phyloP scores from a whole-genome alignment of 2,329 filamentous ascomycete species.

The Cladosporium cucumerinum region DNA sequence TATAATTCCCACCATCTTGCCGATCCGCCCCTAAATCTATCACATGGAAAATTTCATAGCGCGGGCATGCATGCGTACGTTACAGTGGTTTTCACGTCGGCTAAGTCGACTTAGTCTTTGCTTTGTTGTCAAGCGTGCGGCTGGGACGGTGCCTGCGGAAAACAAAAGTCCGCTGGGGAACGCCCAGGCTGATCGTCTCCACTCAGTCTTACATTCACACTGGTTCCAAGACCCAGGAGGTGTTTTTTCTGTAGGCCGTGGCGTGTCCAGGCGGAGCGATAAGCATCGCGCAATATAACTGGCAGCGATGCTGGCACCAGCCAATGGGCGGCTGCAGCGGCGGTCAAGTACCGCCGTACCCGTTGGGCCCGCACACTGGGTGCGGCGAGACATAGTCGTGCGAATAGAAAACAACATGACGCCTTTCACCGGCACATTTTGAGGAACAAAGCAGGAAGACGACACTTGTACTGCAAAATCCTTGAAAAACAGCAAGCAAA shows the following conservation, averaged over 20 bases:
- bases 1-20: background rate
- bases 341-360: conserved; percentile 3
- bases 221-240: background rate
- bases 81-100: background rate
- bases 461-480: background rate
- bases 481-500: background rate
- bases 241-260: background rate
- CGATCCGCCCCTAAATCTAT: background rate
- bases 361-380: background rate
- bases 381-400: background rate
- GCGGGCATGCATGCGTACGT: background rate
- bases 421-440: background rate
- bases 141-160: conserved; percentile 2
- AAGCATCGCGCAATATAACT: conserved; percentile 1
- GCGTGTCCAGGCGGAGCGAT: background rate
- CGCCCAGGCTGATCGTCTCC: background rate
- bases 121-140: conserved; percentile 5
- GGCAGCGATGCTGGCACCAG: background rate
- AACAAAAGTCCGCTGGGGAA: background rate
- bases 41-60: background rate
- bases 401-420: background rate
- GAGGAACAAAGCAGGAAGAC: background rate
- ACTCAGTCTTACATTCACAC: background rate
- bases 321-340: background rate
- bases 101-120: background rate